A percentile compares a stretch with the other conserved stretches of the same genome.
Conservation (phyloP, 257 asterid genomes). For the Solanum chmielewskii region DNA sequence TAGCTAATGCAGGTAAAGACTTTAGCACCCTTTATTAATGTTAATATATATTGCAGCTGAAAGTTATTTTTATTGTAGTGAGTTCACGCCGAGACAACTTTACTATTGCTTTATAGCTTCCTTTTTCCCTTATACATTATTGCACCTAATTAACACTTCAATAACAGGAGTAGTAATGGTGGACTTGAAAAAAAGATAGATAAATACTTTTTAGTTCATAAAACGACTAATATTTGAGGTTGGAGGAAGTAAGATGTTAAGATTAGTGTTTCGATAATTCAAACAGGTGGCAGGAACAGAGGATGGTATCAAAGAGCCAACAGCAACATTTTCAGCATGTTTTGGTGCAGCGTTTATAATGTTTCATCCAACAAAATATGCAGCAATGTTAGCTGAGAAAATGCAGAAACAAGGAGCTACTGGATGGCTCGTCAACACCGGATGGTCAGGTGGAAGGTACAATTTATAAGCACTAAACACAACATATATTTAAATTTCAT, state of each 20-base stretch:
- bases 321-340: slow-evolving; percentile 90
- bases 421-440: slow-evolving; percentile 91
- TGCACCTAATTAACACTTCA: neutral
- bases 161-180: neutral
- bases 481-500: neutral
- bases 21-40: too few relatives aligned
- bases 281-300: slow-evolving; percentile 93
- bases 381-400: slow-evolving; percentile 86
- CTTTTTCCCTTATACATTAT: neutral
- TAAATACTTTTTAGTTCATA: neutral
- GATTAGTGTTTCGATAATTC: neutral
- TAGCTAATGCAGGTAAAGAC: too few relatives aligned
- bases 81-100: neutral
- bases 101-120: neutral
- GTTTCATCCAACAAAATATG: slow-evolving; percentile 87
- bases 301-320: slow-evolving; percentile 89
- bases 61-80: too few relatives aligned
- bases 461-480: neutral
- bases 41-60: too few relatives aligned
- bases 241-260: neutral
- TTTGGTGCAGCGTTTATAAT: slow-evolving; percentile 95
- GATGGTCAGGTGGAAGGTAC: slow-evolving; percentile 94
- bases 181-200: neutral
- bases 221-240: neutral
- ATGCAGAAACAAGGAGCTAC: slow-evolving; percentile 82